Base-by-base conservation (phyloP, 176 grass and related monocot species). In the Typha latifolia region DNA sequence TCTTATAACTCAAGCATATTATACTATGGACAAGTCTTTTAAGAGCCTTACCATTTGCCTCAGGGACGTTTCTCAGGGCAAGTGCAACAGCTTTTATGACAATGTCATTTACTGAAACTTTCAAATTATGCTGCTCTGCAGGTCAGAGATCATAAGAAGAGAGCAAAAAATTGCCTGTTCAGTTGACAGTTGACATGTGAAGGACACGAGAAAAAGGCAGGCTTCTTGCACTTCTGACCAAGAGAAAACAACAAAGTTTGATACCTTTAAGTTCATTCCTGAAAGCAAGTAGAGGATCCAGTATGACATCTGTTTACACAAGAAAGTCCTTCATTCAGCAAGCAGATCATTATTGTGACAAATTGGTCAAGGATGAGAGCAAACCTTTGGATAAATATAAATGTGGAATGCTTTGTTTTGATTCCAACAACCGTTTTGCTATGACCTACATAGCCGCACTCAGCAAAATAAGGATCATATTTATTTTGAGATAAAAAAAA, bases 71-170 rank as follows among this genome's bases (percentile, higher is more conserved):
- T 76, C 86, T 79, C 63, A 99, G 90, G 66, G 94, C 89, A 82
- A 99, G 69, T 69, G 94, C 89, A 68, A 99, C 94, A 78, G 89
- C 94, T 87, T 99, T 93, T 87, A 99, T 87, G 67, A 99, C 66
- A 49, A 99, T 87, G 67, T 99, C 94, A 79, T 99, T 99, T 69
- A 99, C 89, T 76, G 94, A 93, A 80, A 99, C 81, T 92, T 97
- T 92, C 68, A 93, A 20, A 63, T 81, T 83, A 43, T 93, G 86
- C 82, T 90, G 82, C 63, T 93, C 94, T 99, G 83, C 75, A 83
- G 79, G 66, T 72, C 66, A 32, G 49, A 66, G 62, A 63, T 51
- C 14, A 72, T 49, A 43, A 87, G 47, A 49, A 47, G 49, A 69
- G 19, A 69, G 3, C 12, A 68, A 64, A 12, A 47, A 49, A 32